These are phyloP conservation scores for Diaporthe destruens DNA, from an alignment of 2,329 filamentous ascomycete genomes.

Conservation along the genomic window DNA sequence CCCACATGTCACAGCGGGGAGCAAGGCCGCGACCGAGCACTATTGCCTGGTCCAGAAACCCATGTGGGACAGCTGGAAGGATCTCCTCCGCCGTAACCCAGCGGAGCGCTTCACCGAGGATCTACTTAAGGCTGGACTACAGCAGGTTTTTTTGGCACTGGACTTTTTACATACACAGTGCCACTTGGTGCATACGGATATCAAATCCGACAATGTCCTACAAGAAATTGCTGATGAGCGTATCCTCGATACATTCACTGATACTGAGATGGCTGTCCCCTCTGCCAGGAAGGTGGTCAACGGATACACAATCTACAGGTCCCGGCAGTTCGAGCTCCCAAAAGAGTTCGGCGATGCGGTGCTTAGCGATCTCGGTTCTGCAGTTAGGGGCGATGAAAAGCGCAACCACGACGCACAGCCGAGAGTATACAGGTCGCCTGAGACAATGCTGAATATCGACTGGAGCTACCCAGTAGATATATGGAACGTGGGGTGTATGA, in stretches of 20 bases:
- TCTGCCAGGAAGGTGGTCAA: slow-evolving; percentile 1
- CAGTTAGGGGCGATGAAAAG: not conserved
- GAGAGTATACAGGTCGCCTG: slow-evolving; percentile 49
- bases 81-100: not conserved
- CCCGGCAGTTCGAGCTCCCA: slow-evolving; percentile 5
- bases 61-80: slow-evolving; percentile 23
- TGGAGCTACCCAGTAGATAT: slow-evolving; percentile 51
- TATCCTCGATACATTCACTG: slow-evolving; percentile 36
- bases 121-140: not conserved
- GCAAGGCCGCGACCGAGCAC: not conserved
- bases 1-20: not conserved
- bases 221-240: slow-evolving; percentile 46
- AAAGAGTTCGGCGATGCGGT: not conserved
- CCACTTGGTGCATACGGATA: slow-evolving; percentile 32
- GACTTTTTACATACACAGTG: slow-evolving; percentile 23
- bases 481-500: slow-evolving; percentile 47
- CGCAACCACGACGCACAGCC: slow-evolving; percentile 43
- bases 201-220: slow-evolving; percentile 47
- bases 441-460: slow-evolving; percentile 48
- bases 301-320: not conserved
- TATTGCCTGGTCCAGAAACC: not conserved
- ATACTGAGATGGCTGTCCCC: not conserved
- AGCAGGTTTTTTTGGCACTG: not conserved
- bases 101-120: not conserved
- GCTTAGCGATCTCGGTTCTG: not conserved